These are phyloP conservation scores for Cucumis hystrix DNA, from an alignment of 306 rosid genomes.

Conservation along the genomic window DNA sequence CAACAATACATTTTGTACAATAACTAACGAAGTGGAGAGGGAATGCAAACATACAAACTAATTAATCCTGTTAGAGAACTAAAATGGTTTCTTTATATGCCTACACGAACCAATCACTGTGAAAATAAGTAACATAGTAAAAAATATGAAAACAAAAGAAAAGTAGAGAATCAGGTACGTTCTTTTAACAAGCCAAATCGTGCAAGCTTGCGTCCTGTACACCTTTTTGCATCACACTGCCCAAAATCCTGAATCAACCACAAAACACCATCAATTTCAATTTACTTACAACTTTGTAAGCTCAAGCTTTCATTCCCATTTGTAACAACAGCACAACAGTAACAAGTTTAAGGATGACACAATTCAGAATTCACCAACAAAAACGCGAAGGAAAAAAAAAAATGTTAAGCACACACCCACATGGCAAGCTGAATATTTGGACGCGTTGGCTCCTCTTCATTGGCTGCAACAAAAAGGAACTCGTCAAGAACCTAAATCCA, in stretches of 20 bases:
- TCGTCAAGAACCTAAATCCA: not conserved
- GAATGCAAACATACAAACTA: not conserved
- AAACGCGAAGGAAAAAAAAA: not conserved
- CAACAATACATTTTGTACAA: not conserved
- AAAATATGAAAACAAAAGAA: not conserved
- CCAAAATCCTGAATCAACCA: slow-evolving; percentile 67
- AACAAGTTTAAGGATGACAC: not conserved
- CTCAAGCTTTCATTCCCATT: not conserved
- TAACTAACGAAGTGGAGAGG: not conserved
- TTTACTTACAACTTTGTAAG: not conserved
- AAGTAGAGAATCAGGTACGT: slow-evolving; percentile 23
- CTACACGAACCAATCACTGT: not conserved
- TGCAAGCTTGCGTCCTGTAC: slow-evolving; percentile 93
- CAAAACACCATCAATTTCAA: slow-evolving; percentile 13
- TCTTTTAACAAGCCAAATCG: slow-evolving; percentile 68
- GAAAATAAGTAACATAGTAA: not conserved
- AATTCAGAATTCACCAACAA: not conserved
- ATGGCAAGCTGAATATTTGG: slow-evolving; percentile 74
- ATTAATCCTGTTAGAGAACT: not conserved
- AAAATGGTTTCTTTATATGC: not conserved
- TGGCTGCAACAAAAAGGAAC: slow-evolving; percentile 15
- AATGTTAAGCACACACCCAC: slow-evolving; percentile 51
- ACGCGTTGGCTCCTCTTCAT: slow-evolving; percentile 31
- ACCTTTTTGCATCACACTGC: slow-evolving; percentile 83
- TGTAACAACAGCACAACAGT: not conserved